Evolutionary conservation across 2,329 filamentous ascomycete genomes (phyloP).

Genomic region (Pyrenochaeta sp.): DNA sequence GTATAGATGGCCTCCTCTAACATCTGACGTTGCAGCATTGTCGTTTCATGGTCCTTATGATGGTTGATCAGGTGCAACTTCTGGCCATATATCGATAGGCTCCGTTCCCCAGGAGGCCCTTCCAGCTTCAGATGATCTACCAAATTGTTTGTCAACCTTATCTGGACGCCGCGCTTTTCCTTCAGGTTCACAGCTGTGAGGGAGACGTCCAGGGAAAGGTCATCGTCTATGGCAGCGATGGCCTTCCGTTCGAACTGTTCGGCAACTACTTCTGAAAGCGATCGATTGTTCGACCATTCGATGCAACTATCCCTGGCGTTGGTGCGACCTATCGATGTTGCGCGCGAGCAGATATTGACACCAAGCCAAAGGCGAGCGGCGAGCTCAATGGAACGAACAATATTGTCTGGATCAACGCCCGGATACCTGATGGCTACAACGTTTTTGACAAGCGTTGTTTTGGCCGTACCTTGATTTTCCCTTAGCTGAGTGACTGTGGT

Average conservation of each 20-base stretch:
- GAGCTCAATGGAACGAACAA: conserved; percentile 15
- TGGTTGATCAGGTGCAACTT: conserved; percentile 21
- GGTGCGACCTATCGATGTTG: conserved; percentile 2
- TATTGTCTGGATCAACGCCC: neutral
- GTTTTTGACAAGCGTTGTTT: neutral
- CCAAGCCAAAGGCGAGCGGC: conserved; percentile 13
- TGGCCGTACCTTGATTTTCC: conserved; percentile 1
- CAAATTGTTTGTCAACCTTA: conserved; percentile 19
- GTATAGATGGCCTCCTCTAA: conserved; percentile 16
- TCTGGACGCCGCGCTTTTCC: conserved; percentile 9
- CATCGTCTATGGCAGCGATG: neutral
- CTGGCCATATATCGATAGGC: conserved; percentile 18
- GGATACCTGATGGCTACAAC: conserved; percentile 1
- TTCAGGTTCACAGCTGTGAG: conserved; percentile 14
- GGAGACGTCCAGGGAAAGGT: conserved; percentile 7
- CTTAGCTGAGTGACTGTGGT: conserved; percentile 1
- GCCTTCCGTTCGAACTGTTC: neutral
- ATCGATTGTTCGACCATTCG: conserved; percentile 8
- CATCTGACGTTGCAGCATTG: conserved; percentile 7
- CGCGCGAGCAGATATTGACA: conserved; percentile 6
- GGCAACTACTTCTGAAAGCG: conserved; percentile 5
- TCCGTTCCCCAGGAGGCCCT: conserved; percentile 11
- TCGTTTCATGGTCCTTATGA: conserved; percentile 1
- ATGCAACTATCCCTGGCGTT: conserved; percentile 7
- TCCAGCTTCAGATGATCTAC: conserved; percentile 16